Conservation (phyloP, 148 eudicot species). For the Selenicereus undatus region DNA sequence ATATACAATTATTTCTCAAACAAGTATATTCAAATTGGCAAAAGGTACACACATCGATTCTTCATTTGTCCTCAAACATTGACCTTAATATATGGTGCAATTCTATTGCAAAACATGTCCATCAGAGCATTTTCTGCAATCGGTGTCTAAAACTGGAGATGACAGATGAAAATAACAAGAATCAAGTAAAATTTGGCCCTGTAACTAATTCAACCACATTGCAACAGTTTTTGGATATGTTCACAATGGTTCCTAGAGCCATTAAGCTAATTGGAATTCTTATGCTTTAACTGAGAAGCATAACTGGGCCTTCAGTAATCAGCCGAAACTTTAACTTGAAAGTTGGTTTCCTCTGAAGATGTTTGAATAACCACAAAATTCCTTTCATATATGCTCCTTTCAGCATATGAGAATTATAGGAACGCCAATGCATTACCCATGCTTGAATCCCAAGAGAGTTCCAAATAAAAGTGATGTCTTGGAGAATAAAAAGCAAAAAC, state of each 20-base stretch:
- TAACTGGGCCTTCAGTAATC: not conserved
- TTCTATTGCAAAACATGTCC: not conserved
- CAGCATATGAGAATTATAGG: not conserved
- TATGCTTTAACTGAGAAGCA: not conserved
- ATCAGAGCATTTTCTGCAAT: too few species aligned
- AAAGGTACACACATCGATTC: not conserved
- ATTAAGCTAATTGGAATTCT: not conserved
- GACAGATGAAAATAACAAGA: not conserved
- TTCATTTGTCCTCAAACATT: not conserved
- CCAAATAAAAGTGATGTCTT: not conserved
- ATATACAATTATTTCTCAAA: not conserved
- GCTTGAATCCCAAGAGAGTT: not conserved
- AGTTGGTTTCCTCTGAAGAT: not conserved
- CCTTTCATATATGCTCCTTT: not conserved
- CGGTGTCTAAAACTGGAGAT: too few species aligned
- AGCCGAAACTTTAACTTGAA: not conserved
- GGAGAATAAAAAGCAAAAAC: not conserved
- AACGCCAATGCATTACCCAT: not conserved
- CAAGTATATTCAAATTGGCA: not conserved
- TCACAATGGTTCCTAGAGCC: not conserved
- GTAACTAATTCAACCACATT: not conserved
- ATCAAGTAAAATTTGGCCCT: not conserved
- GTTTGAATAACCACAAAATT: too few species aligned
- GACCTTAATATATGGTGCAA: not conserved
- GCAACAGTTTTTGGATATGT: not conserved